Conservation (phyloP, 177 flowering plant species). For the Vitis hybrid region DNA sequence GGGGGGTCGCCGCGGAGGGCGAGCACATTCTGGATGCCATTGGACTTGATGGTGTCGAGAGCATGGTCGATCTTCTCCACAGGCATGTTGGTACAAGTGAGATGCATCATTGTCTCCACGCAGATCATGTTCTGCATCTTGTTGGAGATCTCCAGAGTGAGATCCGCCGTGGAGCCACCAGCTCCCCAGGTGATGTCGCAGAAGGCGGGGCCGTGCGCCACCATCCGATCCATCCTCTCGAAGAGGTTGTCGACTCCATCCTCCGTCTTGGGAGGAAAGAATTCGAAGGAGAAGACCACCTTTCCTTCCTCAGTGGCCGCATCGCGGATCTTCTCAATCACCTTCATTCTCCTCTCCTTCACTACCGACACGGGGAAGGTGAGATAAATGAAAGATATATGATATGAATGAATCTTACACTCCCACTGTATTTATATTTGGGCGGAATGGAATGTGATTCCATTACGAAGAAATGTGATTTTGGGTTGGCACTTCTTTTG, state of each 20-base stretch:
- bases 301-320: slow-evolving; percentile 30
- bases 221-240: slow-evolving; percentile 82
- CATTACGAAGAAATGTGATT: too few relatives aligned
- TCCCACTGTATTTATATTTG: too few relatives aligned
- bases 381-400: too few relatives aligned
- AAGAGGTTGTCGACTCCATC: slow-evolving; percentile 76
- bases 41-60: slow-evolving; percentile 62
- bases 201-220: slow-evolving; percentile 57
- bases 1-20: slow-evolving; percentile 99
- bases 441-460: too few relatives aligned
- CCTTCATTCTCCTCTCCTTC: slow-evolving; percentile 44
- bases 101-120: slow-evolving; percentile 98
- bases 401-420: too few relatives aligned
- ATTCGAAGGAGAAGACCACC: slow-evolving; percentile 68
- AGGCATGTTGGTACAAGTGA: slow-evolving; percentile 99
- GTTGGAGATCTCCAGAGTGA: slow-evolving; percentile 86
- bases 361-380: too few relatives aligned
- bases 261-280: slow-evolving; percentile 76
- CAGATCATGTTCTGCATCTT: slow-evolving; percentile 95
- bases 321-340: slow-evolving; percentile 61
- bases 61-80: slow-evolving; percentile 93
- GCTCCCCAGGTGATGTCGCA: slow-evolving; percentile 91
- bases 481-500: too few relatives aligned
- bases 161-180: slow-evolving; percentile 97
- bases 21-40: slow-evolving; percentile 95